Conservation (phyloP, 371 early-diverging fungal genomes). For the Choanephora cucurbitarum region DNA sequence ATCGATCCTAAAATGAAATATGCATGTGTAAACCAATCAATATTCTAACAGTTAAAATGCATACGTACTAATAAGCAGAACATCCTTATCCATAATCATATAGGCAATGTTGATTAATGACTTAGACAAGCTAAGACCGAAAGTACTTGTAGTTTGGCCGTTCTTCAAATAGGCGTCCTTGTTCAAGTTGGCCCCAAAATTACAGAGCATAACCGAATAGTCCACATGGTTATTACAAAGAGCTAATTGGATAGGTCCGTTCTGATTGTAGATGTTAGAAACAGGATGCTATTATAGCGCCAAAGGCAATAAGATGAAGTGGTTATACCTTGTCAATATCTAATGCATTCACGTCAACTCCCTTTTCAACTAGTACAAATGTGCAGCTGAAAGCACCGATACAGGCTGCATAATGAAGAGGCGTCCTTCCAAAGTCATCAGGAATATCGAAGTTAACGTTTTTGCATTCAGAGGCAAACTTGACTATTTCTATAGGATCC, state of each 20-base stretch:
- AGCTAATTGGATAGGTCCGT: constrained; percentile 52
- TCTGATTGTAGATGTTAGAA: constrained; percentile 19
- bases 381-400: constrained; percentile 62
- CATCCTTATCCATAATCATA: constrained; percentile 47
- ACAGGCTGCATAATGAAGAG: constrained; percentile 63
- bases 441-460: constrained; percentile 26
- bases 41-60: no score
- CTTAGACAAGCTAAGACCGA: constrained; percentile 41
- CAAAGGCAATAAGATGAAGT: no score
- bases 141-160: constrained; percentile 32
- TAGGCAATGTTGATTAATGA: constrained; percentile 59
- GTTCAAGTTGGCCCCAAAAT: constrained; percentile 40
- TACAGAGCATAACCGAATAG: constrained; percentile 55
- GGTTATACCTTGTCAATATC: constrained; percentile 51
- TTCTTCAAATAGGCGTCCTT: constrained; percentile 32
- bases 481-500: constrained; percentile 63
- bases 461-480: constrained; percentile 29
- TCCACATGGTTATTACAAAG: constrained; percentile 54
- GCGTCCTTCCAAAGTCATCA: constrained; percentile 52
- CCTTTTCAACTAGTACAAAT: constrained; percentile 37
- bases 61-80: constrained; percentile 32
- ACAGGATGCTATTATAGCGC: not conserved
- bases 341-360: constrained; percentile 34
- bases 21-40: not conserved
- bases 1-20: constrained; percentile 51